Percentiles rank a stretch among this genome's conserved stretches.
These are phyloP conservation scores for Xylaria grammica DNA, from an alignment of 495 filamentous ascomycete genomes.

Conservation along the genomic window DNA sequence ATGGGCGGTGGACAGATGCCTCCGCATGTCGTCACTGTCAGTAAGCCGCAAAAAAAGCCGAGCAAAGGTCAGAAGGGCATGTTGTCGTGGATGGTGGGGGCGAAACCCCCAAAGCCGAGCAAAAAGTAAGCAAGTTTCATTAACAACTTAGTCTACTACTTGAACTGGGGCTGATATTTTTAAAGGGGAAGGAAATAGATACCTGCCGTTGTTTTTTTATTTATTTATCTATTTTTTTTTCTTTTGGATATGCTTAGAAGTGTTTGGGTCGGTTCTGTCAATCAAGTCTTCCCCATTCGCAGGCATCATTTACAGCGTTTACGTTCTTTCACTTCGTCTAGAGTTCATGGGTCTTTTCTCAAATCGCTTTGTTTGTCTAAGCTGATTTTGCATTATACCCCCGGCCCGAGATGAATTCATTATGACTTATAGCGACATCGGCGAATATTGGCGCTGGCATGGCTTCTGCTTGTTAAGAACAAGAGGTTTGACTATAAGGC, in stretches of 20 bases:
- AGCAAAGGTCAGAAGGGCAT: conserved; percentile 32
- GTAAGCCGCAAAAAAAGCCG: conserved; percentile 33
- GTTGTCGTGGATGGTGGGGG: conserved; percentile 47
- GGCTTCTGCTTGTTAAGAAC: conserved; percentile 27
- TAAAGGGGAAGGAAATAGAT: conserved; percentile 12
- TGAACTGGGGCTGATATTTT: conserved; percentile 2
- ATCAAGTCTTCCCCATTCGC: background rate
- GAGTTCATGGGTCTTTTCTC: conserved; percentile 26
- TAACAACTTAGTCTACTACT: background rate
- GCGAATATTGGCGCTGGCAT: conserved; percentile 27
- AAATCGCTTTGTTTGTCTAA: conserved; percentile 25
- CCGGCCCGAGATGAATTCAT: conserved; percentile 33
- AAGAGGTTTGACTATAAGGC: conserved; percentile 9
- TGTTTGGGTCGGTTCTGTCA: background rate
- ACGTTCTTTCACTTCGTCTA: conserved; percentile 18
- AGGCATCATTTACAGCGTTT: conserved; percentile 14
- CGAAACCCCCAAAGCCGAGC: conserved; percentile 33
- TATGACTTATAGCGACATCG: conserved; percentile 34
- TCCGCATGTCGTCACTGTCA: conserved; percentile 25
- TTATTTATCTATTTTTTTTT: no score
- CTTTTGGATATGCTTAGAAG: conserved; percentile 3
- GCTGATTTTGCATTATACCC: conserved; percentile 43
- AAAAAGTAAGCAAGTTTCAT: conserved; percentile 32
- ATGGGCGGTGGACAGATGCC: conserved; percentile 1
- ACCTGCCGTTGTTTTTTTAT: background rate